Percentiles rank a stretch among this genome's conserved stretches.
phyloP scores from a whole-genome alignment of 2,329 filamentous ascomycete species.

The Lasiodiplodia sp. region DNA sequence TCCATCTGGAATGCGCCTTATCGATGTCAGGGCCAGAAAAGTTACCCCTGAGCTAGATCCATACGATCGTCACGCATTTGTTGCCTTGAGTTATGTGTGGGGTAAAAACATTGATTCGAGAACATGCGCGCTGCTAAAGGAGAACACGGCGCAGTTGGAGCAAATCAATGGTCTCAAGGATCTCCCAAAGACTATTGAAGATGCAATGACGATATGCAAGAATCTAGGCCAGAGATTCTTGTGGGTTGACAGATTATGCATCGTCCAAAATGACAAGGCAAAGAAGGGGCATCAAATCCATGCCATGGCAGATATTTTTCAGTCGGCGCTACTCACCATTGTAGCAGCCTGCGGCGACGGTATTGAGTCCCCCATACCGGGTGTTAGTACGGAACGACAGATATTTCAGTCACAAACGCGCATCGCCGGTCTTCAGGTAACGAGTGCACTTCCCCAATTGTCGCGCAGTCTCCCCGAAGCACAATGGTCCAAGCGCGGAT shows the following conservation, averaged over 20 bases:
- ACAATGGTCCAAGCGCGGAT: too few relatives aligned
- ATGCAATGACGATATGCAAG: conserved; percentile 27
- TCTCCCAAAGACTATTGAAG: conserved; percentile 28
- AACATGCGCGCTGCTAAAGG: too few relatives aligned
- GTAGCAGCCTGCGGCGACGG: background rate
- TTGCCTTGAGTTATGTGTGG: conserved; percentile 33
- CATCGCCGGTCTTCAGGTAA: too few relatives aligned
- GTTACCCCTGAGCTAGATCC: background rate
- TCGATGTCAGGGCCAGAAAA: background rate
- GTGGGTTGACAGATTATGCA: conserved; percentile 35
- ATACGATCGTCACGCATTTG: conserved; percentile 1
- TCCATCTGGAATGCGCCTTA: background rate
- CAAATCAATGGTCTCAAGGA: background rate
- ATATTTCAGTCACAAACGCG: too few relatives aligned
- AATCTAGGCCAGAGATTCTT: conserved; percentile 28
- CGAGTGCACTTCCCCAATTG: too few relatives aligned
- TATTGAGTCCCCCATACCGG: background rate
- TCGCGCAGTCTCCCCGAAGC: too few relatives aligned
- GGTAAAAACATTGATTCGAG: conserved; percentile 22
- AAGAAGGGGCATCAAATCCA: conserved; percentile 23
- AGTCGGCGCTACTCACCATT: background rate
- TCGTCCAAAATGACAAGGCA: conserved; percentile 24
- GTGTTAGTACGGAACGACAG: too few relatives aligned
- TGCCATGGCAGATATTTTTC: conserved; percentile 17
- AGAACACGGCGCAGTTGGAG: background rate